phyloP scores from a whole-genome alignment of 164 flowering plant genomes.

The Santalum album region DNA sequence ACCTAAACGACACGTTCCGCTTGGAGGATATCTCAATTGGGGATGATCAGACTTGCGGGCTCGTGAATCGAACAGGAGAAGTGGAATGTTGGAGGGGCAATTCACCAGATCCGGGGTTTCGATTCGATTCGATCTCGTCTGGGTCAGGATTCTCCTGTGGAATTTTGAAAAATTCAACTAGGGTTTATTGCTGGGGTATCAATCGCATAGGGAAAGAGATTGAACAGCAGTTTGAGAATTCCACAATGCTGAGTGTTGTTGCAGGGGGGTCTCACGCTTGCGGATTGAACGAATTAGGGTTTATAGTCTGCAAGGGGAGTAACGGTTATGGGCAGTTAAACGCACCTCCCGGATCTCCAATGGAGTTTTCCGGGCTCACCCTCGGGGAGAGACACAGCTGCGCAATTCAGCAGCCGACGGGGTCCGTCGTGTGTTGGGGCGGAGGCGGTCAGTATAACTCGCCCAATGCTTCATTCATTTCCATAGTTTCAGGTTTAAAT shows the following conservation, averaged over 20 bases:
- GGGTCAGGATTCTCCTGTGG: not conserved
- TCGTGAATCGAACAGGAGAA: slow-evolving; percentile 18
- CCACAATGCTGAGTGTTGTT: slow-evolving; percentile 35
- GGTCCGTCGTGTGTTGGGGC: slow-evolving; percentile 70
- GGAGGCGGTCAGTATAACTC: slow-evolving; percentile 22
- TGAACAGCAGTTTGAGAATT: slow-evolving; percentile 19
- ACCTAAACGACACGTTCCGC: slow-evolving; percentile 18
- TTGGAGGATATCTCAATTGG: slow-evolving; percentile 48
- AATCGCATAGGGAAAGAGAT: slow-evolving; percentile 13
- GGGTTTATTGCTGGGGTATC: slow-evolving; percentile 53
- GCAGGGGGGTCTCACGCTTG: slow-evolving; percentile 63
- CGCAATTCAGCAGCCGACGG: slow-evolving; percentile 30
- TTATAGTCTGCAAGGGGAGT: slow-evolving; percentile 42
- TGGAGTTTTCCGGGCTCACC: slow-evolving; percentile 28
- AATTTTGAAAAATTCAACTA: not conserved
- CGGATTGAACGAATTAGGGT: slow-evolving; percentile 36
- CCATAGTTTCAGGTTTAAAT: slow-evolving; percentile 50
- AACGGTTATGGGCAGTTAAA: slow-evolving; percentile 41
- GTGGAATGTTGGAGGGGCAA: slow-evolving; percentile 56
- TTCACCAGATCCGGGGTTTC: slow-evolving; percentile 3
- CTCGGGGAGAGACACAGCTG: slow-evolving; percentile 45
- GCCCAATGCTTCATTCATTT: slow-evolving; percentile 28
- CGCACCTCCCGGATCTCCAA: slow-evolving; percentile 16
- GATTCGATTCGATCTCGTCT: slow-evolving; percentile 21
- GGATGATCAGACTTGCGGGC: slow-evolving; percentile 59